Evolutionary conservation across 2,329 filamentous ascomycete species (phyloP).

Genomic region (Exophiala oligosperma): DNA sequence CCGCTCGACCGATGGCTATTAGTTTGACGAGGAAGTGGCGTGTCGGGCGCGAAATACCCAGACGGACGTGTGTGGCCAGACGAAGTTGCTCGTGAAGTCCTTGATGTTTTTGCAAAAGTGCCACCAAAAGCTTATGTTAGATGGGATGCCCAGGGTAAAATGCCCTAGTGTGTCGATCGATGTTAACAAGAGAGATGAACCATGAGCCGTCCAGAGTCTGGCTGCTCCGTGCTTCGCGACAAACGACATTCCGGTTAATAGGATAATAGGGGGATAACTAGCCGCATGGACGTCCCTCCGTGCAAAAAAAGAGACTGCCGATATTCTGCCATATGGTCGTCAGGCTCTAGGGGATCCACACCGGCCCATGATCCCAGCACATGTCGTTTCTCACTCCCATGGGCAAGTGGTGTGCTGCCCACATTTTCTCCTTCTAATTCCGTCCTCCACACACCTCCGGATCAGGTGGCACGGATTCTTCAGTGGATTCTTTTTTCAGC

Average conservation of each 20-base stretch:
- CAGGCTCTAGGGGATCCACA: too few species aligned
- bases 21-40: neutral
- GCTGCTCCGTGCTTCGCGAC: neutral
- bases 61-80: neutral
- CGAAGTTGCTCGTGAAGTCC: neutral
- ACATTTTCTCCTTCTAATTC: neutral
- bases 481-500: neutral
- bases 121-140: neutral
- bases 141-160: neutral
- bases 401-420: neutral
- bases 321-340: neutral
- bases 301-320: neutral
- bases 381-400: neutral
- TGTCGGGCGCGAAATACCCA: neutral
- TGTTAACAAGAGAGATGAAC: neutral
- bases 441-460: conserved; percentile 9
- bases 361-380: too few species aligned
- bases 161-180: neutral
- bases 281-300: neutral
- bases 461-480: neutral
- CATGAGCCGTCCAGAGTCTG: neutral
- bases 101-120: neutral
- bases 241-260: conserved; percentile 14
- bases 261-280: conserved; percentile 11
- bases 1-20: neutral